Evolutionary conservation across 257 asterid genomes (phyloP), one percentile per base, ranked within the genome.

Genomic region (Salvia splendens): DNA sequence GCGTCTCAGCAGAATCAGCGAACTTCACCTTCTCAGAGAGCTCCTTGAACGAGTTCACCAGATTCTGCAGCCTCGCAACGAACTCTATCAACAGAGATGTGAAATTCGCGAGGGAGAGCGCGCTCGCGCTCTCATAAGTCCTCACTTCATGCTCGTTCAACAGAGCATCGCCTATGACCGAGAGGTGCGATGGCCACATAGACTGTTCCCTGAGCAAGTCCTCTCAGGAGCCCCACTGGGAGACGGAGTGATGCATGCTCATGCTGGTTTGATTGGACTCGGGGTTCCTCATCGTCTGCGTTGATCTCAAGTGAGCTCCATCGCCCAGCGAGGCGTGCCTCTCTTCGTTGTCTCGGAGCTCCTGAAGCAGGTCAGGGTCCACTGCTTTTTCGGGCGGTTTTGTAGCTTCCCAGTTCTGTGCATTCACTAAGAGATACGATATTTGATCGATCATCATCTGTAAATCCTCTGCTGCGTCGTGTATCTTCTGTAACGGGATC

Each of bases 171-270:
- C 92, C 96, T 1, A 91, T 41, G 14, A 94, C 56, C n/a, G 99
- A 94, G 64, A 94, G 93, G 9, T 95, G 80, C 0, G 99, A 94
- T 6, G 99, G 96, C 99, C 99, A 94, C 89, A 85, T 78, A 0
- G 85, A 74, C 78, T 88, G 96, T 42, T 86, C 77, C 62, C 72
- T 67, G 8, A 93, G 83, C 67, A 70, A 48, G 14, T 86, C 91
- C 67, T 87, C 97, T 43, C 85, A 86, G 0, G 95, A 83, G 11
- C 81, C 96, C 86, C 75, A 82, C 35, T 90, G 89, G n/a, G 96
- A 84, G 49, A 46, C 77, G 0, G 95, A 81, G 17, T 75, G 12
- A 63, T 64, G 72, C 67, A 70, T 41, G 72, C 87, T 83, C 69
- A 42, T 40, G 45, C 9, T 40, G 12, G 45, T 2, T 2, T 38